Evolutionary conservation across 129 eudicot species (phyloP).

Genomic region (Erigeron canadensis): DNA sequence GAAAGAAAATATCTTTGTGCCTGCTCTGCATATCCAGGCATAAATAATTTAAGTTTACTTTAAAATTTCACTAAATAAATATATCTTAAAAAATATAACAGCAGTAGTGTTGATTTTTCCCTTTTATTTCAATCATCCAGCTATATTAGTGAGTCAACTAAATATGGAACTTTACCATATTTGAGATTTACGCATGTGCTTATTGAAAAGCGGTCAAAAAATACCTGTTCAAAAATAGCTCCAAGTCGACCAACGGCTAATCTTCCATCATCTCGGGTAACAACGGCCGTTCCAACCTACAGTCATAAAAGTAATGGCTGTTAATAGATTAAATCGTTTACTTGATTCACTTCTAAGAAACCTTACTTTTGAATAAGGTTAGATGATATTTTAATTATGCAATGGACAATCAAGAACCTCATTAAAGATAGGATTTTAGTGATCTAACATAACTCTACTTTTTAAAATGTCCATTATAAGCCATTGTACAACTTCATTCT

Average conservation of each 20-base stretch:
- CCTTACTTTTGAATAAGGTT: conserved; percentile 1
- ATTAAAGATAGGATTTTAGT: too few relatives aligned
- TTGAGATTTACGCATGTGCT: conserved; percentile 16
- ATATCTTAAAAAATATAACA: neutral
- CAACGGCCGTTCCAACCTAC: conserved; percentile 95
- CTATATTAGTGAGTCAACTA: neutral
- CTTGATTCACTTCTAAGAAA: conserved; percentile 12
- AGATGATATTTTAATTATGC: conserved; percentile 2
- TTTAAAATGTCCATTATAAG: too few relatives aligned
- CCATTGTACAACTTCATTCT: too few relatives aligned
- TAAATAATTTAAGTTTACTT: conserved; percentile 11
- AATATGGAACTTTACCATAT: conserved; percentile 2
- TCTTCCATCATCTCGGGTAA: conserved; percentile 85
- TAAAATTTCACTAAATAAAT: conserved; percentile 15
- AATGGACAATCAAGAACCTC: conserved; percentile 5
- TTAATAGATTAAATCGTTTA: neutral
- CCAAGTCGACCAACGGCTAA: conserved; percentile 93
- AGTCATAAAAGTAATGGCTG: neutral
- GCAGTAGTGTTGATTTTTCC: neutral
- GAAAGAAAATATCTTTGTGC: neutral
- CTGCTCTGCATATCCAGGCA: neutral
- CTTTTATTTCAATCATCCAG: neutral
- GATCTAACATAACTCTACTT: too few relatives aligned
- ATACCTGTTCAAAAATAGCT: conserved; percentile 85
- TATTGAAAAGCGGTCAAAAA: neutral